A percentile compares a stretch with the other conserved stretches of the same genome.
Conservation (phyloP, 1,284 basidiomycete species). For the Nidula niveotomentosa region DNA sequence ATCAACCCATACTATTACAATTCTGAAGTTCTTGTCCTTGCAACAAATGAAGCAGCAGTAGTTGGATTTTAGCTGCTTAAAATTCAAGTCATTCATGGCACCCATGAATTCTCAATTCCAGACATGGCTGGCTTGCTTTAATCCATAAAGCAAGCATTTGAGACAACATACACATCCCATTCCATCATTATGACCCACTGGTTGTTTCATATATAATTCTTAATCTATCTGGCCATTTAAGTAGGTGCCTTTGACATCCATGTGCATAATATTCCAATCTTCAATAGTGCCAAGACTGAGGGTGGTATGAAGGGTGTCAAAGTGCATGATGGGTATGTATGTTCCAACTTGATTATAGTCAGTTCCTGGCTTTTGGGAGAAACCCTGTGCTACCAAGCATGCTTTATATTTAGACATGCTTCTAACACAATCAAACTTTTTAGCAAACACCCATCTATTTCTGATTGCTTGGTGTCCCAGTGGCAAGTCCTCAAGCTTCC, state of each 20-base stretch:
- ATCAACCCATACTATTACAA: no score
- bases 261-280: not conserved
- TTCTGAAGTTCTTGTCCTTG: no score
- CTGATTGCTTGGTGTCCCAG: constrained; percentile 11
- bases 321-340: not conserved
- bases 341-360: not conserved
- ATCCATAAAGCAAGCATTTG: no score
- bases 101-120: no score
- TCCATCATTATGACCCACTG: no score
- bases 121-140: no score
- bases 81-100: no score
- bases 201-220: not conserved
- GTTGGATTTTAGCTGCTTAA: no score
- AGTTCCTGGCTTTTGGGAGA: not conserved
- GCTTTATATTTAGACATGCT: constrained; percentile 19
- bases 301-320: not conserved
- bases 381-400: constrained; percentile 13
- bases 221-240: not conserved
- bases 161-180: no score
- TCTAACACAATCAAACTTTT: constrained; percentile 13
- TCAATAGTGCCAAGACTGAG: not conserved
- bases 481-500: no score
- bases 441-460: constrained; percentile 17
- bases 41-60: no score
- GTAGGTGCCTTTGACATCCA: not conserved